phyloP scores from a whole-genome alignment of 768 basidiomycete genomes.

The Candolleomyces aberdarensis region DNA sequence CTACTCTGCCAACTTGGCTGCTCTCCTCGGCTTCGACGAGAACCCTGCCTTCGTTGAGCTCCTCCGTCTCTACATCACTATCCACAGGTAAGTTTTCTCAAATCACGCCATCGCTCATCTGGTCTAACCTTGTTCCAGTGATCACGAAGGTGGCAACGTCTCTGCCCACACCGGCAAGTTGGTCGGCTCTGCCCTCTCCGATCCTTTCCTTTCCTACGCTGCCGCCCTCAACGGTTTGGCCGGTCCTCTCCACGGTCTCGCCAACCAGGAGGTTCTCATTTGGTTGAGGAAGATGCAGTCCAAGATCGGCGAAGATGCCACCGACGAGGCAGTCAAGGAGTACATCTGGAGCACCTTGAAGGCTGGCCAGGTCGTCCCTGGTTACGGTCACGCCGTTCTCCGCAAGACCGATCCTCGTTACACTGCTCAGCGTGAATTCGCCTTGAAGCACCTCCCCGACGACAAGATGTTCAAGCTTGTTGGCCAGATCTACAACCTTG shows the following conservation, averaged over 20 bases:
- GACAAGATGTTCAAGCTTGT: constrained; percentile 96
- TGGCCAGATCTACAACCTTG: constrained; percentile 81
- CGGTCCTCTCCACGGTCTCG: constrained; percentile 94
- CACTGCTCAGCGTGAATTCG: constrained; percentile 87
- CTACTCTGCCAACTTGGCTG: constrained; percentile 85
- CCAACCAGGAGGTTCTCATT: constrained; percentile 94
- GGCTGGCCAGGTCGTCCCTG: constrained; percentile 90
- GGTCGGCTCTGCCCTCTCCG: constrained; percentile 93
- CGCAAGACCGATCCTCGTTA: constrained; percentile 93
- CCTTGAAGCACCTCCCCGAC: constrained; percentile 76
- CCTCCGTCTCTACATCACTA: constrained; percentile 93
- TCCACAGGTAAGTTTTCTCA: constrained; percentile 64
- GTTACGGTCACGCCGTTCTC: constrained; percentile 84
- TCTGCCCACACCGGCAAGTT: constrained; percentile 93
- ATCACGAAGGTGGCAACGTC: constrained; percentile 98
- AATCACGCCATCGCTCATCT: not conserved
- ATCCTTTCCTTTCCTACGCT: constrained; percentile 93
- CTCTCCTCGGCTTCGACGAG: constrained; percentile 88
- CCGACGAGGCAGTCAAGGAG: constrained; percentile 85
- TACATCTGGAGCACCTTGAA: constrained; percentile 96
- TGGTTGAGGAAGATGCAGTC: constrained; percentile 94
- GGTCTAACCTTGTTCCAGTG: constrained; percentile 38
- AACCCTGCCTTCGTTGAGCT: constrained; percentile 89
- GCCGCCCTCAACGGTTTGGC: constrained; percentile 96
- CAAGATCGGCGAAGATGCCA: constrained; percentile 81